Evolutionary conservation across 768 basidiomycete genomes (phyloP), one percentile per base, ranked within the genome.

Genomic region (Tulasnella sp.): DNA sequence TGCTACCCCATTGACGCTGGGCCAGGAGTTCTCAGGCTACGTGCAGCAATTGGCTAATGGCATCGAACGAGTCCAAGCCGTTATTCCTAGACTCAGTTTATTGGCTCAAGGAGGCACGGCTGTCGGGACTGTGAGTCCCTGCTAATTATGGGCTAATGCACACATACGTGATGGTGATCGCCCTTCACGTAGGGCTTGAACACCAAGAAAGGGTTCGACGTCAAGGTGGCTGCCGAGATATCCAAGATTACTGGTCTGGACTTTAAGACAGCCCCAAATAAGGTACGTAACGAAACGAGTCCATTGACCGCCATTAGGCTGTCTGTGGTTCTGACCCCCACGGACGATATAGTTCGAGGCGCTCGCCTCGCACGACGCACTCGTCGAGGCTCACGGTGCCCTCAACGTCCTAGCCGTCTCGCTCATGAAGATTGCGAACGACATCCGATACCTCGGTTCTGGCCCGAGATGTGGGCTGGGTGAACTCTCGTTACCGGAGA

Each of bases 401-500:
- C 80, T 99, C 65, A 98, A 98, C 73, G 88, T 89, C 45, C 72
- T 99, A 58, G 96, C 96, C n/a, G 89, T 87, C 70, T 96, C 92
- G 8, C 75, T 97, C 65, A 96, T 97, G 92, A 99, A 99, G 79
- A 97, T 99, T 68, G 95, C 95, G 51, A 98, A 99, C 70, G 96
- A 99, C 68, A 95, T 99, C 70, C 86, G 96, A 54, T 98, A 87
- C 79, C 86, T 99, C 65, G 95, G 85, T 24, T 98, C 95, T 51
- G 96, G 96, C 59, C 96, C 96, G 61, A 87, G 96, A 45, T 99
- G 96, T 68, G 96, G 96, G 58, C 80, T 99, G 48, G 96, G 96
- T 23, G 96, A 99, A 73, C 76, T 99, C 42, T 84, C 80, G 66
- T 74, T 98, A 52, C 96, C 96, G 10, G 96, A 98, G 75, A 99